phyloP scores from a whole-genome alignment of 73 alveolate species.

The Paramecium tetraurelia region DNA sequence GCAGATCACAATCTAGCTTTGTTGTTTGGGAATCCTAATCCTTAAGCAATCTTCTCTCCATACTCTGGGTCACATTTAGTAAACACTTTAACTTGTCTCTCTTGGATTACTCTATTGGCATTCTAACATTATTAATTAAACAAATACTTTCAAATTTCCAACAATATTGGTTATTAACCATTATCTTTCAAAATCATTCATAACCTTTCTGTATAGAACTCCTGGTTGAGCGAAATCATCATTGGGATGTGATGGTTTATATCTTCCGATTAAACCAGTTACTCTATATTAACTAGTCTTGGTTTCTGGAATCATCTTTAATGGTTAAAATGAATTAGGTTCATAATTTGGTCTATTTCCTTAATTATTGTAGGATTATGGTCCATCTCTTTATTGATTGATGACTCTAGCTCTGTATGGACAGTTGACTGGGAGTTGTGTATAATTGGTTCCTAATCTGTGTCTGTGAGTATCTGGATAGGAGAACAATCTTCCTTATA shows the following conservation, averaged over 20 bases:
- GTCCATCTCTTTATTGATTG: slow-evolving; percentile 88
- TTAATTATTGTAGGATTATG: slow-evolving; percentile 69
- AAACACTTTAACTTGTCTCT: slow-evolving; percentile 75
- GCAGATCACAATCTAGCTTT: slow-evolving; percentile 67
- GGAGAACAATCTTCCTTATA: slow-evolving; percentile 91
- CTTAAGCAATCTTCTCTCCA: slow-evolving; percentile 80
- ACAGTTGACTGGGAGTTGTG: slow-evolving; percentile 87
- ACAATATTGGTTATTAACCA: slow-evolving; percentile 68
- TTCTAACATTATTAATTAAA: neutral
- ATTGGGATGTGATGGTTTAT: slow-evolving; percentile 65
- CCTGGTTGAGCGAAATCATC: slow-evolving; percentile 78
- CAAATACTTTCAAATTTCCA: slow-evolving; percentile 58
- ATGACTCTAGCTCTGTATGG: slow-evolving; percentile 88
- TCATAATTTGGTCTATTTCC: slow-evolving; percentile 84
- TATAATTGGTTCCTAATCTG: slow-evolving; percentile 92
- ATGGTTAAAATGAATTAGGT: slow-evolving; percentile 73
- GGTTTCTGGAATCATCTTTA: slow-evolving; percentile 54
- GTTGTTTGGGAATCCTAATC: slow-evolving; percentile 69
- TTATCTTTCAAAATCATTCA: slow-evolving; percentile 70
- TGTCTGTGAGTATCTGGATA: slow-evolving; percentile 95
- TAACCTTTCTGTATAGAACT: slow-evolving; percentile 74
- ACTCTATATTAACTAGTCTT: slow-evolving; percentile 63
- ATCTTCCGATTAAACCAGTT: slow-evolving; percentile 58
- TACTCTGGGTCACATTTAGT: slow-evolving; percentile 76
- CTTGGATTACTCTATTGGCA: slow-evolving; percentile 73